These are phyloP conservation scores for Phycomyces nitens DNA, from an alignment of 192 early-diverging fungal species.

Conservation along the genomic window DNA sequence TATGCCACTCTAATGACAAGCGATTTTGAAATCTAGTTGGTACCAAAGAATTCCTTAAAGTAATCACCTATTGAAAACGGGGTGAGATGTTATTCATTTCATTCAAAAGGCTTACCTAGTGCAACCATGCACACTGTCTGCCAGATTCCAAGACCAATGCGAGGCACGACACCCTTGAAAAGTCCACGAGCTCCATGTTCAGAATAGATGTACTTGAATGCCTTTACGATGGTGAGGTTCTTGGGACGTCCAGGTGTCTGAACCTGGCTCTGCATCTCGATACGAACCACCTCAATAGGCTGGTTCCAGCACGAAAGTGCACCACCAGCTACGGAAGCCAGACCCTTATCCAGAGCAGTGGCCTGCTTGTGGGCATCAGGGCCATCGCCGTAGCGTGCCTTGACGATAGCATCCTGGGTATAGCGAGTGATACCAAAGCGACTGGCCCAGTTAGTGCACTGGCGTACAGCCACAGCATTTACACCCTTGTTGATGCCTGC, in stretches of 20 bases:
- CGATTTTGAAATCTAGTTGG: not conserved
- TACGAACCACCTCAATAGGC: constrained; percentile 97
- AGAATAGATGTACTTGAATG: constrained; percentile 87
- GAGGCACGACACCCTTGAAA: constrained; percentile 82
- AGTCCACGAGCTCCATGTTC: constrained; percentile 90
- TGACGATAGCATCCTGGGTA: constrained; percentile 68
- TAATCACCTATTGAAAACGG: not conserved
- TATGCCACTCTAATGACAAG: not conserved
- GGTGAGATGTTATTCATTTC: not conserved
- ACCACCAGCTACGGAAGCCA: constrained; percentile 85
- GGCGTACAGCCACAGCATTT: constrained; percentile 94
- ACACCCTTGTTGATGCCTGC: constrained; percentile 98
- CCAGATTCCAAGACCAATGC: constrained; percentile 75
- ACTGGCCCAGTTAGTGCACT: constrained; percentile 99
- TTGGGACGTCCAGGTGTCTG: constrained; percentile 85
- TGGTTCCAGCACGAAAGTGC: constrained; percentile 97
- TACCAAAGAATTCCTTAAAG: constrained; percentile 1
- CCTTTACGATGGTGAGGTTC: constrained; percentile 83
- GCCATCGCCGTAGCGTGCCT: constrained; percentile 43
- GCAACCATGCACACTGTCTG: constrained; percentile 93
- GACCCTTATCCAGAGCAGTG: constrained; percentile 56
- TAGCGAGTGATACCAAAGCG: constrained; percentile 83
- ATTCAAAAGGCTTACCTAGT: constrained; percentile 41
- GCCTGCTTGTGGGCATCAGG: constrained; percentile 40
- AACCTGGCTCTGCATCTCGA: constrained; percentile 97